phyloP scores from a whole-genome alignment of 2,329 filamentous ascomycete genomes.

The Fusarium staphyleae region DNA sequence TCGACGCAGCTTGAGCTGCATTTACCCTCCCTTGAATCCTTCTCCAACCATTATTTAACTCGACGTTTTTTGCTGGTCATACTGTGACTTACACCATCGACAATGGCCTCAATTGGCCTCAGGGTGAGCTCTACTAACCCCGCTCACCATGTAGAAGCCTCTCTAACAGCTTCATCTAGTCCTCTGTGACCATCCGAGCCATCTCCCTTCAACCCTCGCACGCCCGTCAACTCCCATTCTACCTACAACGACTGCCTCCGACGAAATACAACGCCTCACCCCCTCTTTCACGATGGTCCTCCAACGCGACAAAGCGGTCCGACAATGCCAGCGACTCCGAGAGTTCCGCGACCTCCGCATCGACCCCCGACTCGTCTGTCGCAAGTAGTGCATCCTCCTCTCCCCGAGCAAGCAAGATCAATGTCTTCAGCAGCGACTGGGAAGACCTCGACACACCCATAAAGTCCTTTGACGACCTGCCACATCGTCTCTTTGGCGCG shows the following conservation, averaged over 20 bases:
- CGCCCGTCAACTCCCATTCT: slow-evolving; percentile 13
- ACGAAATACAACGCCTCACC: slow-evolving; percentile 5
- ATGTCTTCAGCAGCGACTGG: slow-evolving; percentile 52
- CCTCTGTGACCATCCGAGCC: slow-evolving; percentile 32
- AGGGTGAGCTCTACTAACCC: slow-evolving; percentile 26
- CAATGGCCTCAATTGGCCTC: slow-evolving; percentile 37
- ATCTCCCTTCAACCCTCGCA: slow-evolving; percentile 31
- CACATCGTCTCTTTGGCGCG: slow-evolving; percentile 74
- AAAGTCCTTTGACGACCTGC: slow-evolving; percentile 54
- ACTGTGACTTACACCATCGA: not conserved
- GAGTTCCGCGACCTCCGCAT: slow-evolving; percentile 11
- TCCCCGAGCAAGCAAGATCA: slow-evolving; percentile 43
- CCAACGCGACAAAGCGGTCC: slow-evolving; percentile 21
- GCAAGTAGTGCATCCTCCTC: slow-evolving; percentile 29
- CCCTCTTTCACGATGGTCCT: slow-evolving; percentile 31
- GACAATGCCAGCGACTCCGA: slow-evolving; percentile 11
- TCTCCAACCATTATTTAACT: slow-evolving; percentile 1
- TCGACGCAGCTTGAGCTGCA: slow-evolving; percentile 31
- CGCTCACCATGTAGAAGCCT: not conserved
- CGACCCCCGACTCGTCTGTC: slow-evolving; percentile 11
- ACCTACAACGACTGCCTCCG: slow-evolving; percentile 12
- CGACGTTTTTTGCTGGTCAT: not conserved
- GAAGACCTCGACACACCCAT: slow-evolving; percentile 54
- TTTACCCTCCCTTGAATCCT: not conserved
- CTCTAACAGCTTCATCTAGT: slow-evolving; percentile 29